Base-by-base conservation (phyloP, 2,329 filamentous ascomycete genomes). In the Pyricularia grisea region DNA sequence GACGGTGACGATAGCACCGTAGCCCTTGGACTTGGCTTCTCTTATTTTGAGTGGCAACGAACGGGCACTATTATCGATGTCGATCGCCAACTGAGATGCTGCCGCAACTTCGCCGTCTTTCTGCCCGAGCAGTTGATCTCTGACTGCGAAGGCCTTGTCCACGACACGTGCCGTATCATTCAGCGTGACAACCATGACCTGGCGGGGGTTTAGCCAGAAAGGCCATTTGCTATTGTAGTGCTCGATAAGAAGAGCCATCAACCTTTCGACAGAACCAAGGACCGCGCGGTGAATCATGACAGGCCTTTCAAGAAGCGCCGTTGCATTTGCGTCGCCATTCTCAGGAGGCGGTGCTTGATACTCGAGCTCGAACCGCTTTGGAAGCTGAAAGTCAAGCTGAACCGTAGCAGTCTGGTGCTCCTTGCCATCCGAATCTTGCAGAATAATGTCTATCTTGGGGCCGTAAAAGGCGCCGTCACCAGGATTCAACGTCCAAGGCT, bases 381-480 rank as follows among this genome's bases (percentile, higher is more conserved):
- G 93, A 1, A 97, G 83, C 78, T 97, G 93, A 77, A 97, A 96
- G 77, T 97, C 93, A 31, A 97, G 86, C 80, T 97, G 93, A 67
- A 97, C 90, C 0, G 93, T 96, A 3, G 92, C 93, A 2, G 93
- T 92, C 76, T 97, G 93, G 76, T 96, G 93, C 74, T 93, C 91
- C 76, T 94, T 96, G 9, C 92, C 92, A 74, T 92, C 87, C 0
- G 90, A 89, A 75, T 96, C 93, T 71, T 86, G 87, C 65, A 97
- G 79, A 58, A 96, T 88, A 64, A 97, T 91, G 75, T 97, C 93
- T 72, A 97, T 97, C 80, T 97, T 97, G 36, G 93, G 93, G 0
- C 93, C 93, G 75, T 97, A 97, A 75, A 97, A 97, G 4, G 93
- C 93, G 17, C 93, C 93, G 70, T 96, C 93, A 12, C 92, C 92